Evolutionary conservation across 257 asterid species (phyloP), one percentile per base, ranked within the genome.

Genomic region (Fraxinus anomala): DNA sequence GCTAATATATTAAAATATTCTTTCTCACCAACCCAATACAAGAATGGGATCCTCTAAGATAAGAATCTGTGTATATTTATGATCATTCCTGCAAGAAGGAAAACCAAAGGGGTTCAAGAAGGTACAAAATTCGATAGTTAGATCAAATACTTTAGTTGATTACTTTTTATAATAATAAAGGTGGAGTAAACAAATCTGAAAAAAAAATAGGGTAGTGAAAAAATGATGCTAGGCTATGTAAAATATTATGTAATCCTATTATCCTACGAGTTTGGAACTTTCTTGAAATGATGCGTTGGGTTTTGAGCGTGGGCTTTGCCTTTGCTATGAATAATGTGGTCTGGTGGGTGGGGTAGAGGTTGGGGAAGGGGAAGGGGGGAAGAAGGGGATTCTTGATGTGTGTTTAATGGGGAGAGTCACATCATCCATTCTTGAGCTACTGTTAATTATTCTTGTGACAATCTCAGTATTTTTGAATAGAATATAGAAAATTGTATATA

Each of bases 31-130:
- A 61, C 68, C 68, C 31, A 61, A 61, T 24, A 61, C 24, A 42
- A 77, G 40, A 89, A 76, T 67, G 73, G 80, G 74, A 79, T 79
- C 68, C 68, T 24, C 85, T 85, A 47, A 23, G 42, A 23, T 6
- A 65, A 70, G 90, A 85, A 86, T 85, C 81, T 73, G 40, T 61
- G 54, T 51, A 11, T 42, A 40, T 23, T 81, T 86, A 81, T 79
- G 68, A 61, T 47, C 85, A 83, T 86, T 61, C 31, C 68, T 3
- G 4, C 12, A 61, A 24, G 68, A 61, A 61, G 68, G 16, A 39
- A 24, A 23, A 2, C 3, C 68, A 24, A 61, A 24, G n/a, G 67
- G 37, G 73, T 40, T 59, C 37, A 79, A 23, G 68, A 23, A 21
- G 68, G 16, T 61, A 8, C 4, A 5, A 61, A 23, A 61, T 21